Percentiles rank a stretch among this genome's conserved stretches.
These are phyloP conservation scores for Falciphora oryzae DNA, from an alignment of 2,329 filamentous ascomycete species.

Conservation along the genomic window DNA sequence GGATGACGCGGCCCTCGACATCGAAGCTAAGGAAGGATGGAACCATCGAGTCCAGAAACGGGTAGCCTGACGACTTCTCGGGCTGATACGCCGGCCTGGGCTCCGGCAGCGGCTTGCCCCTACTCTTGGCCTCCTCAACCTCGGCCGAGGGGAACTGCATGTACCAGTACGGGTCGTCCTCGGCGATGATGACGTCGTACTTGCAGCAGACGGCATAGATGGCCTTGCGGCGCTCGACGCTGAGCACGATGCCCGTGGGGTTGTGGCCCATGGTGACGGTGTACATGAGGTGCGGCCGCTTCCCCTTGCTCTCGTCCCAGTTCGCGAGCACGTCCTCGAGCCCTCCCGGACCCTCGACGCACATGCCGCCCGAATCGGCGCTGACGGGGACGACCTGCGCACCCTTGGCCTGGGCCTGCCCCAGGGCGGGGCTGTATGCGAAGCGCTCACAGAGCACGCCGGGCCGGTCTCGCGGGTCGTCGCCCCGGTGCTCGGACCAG, in stretches of 20 bases:
- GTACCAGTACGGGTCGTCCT: conserved; percentile 96
- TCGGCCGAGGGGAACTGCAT: conserved; percentile 77
- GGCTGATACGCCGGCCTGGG: conserved; percentile 27
- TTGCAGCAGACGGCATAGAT: conserved; percentile 75
- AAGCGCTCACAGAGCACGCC: conserved; percentile 75
- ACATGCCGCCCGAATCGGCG: conserved; percentile 76
- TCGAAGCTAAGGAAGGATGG: conserved; percentile 81
- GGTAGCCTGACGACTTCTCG: conserved; percentile 53
- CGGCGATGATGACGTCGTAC: conserved; percentile 85
- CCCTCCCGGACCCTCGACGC: conserved; percentile 65
- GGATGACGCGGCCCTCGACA: conserved; percentile 77
- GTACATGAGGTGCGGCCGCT: conserved; percentile 78
- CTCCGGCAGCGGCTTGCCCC: conserved; percentile 28
- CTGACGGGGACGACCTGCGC: conserved; percentile 68
- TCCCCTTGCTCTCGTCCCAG: conserved; percentile 72
- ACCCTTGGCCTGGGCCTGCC: conserved; percentile 60
- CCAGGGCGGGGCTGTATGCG: conserved; percentile 71
- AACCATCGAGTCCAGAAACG: conserved; percentile 75
- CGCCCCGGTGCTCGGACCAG: conserved; percentile 60
- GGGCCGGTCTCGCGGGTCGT: conserved; percentile 64
- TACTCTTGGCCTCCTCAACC: conserved; percentile 42
- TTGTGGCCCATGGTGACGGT: conserved; percentile 91
- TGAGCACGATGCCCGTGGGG: conserved; percentile 72
- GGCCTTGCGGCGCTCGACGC: conserved; percentile 66
- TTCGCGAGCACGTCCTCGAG: conserved; percentile 72